Base-by-base conservation (phyloP, 371 early-diverging fungal species). In the Rhizomucor pusillus region DNA sequence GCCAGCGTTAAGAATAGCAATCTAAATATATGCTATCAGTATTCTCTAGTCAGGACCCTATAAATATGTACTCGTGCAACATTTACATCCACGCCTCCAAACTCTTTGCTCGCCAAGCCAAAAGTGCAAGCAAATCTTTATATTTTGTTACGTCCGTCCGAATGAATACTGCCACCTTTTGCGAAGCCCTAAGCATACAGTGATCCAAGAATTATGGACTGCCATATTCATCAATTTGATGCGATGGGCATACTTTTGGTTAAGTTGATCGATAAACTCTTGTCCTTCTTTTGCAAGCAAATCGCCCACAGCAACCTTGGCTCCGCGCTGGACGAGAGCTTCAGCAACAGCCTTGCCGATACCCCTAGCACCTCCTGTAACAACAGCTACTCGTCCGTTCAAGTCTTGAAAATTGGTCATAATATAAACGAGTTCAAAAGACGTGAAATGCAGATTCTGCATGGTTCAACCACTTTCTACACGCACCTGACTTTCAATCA, bases 361-460 rank as follows among this genome's bases (percentile, higher is more conserved):
- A 11, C 87, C 87, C 5, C 75, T 75, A 14, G 77, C 54, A 1
- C 59, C 85, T 34, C 88, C 88, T 1, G 90, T 90, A 46, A 90
- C 73, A 35, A 90, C 72, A 0, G 82, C 88, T 9, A 86, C 82
- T 54, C 87, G 88, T 5, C 29, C 29, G 7, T 7, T 29, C 29
- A 29, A 29, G 13, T 51, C 54, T 24, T 50, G 47, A 33, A 60
- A 40, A 50, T 3, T 11, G 41, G 4, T 41, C 29, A 29, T 29
- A 29, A 5, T 29, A 5, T 29, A 29, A 7, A 7, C 5, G 5
- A 29, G 7, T 7, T 29, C 5, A 7, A 29, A 29, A 7, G 7
- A 29, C 5, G 5, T 29, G 29, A 29, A 7, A 29, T n/a, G n/a
- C n/a, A n/a, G n/a, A n/a, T n/a, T n/a, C n/a, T n/a, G n/a, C n/a